Base-by-base conservation (phyloP, 2,329 filamentous ascomycete species). In the Diaporthe ampelina region DNA sequence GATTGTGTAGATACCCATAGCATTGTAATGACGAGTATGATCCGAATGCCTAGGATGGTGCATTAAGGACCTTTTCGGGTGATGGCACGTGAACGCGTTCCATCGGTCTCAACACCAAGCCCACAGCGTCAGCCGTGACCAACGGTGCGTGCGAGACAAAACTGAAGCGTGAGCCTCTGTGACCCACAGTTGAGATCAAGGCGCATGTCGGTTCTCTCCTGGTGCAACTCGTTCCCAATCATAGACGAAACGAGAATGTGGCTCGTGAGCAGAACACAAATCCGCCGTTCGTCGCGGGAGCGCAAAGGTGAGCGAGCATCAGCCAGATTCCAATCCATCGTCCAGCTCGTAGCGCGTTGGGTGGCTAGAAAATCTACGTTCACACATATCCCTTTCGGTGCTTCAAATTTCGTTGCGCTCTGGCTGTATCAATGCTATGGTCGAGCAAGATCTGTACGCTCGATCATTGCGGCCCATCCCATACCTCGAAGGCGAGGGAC, bases 381-480 rank as follows among this genome's bases (percentile, higher is more conserved):
- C 29, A 37, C 7, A 35, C 6, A 13, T 10, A 19, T 6, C n/a
- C 11, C 17, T 26, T 1, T 11, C 19, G n/a, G 15, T 17, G 10
- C 59, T 15, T 37, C 35, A 4, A 37, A 37, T 13, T 1, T n/a
- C 21, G 4, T 15, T n/a, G n/a, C 21, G 32, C 48, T 6, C 0
- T 37, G n/a, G n/a, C 9, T 29, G 8, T 48, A 13, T 15, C 11
- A 11, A 21, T 1, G 9, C n/a, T 68, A 4, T n/a, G 35, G 26
- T 40, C 63, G 63, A 68, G 17, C 43, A 35, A 40, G 35, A 68
- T 50, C 85, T 87, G 85, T 87, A 83, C 84, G 85, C 80, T 83
- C 85, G 86, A 86, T 86, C 85, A 87, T 87, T 87, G 85, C 85
- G 85, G 81, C 85, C 85, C 84, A 82, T 81, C 83, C 81, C 85